A percentile compares a stretch with the other conserved stretches of the same genome.
Evolutionary conservation across 163 green algal species (phyloP).

Genomic region (Trebouxia gelatinosa): DNA sequence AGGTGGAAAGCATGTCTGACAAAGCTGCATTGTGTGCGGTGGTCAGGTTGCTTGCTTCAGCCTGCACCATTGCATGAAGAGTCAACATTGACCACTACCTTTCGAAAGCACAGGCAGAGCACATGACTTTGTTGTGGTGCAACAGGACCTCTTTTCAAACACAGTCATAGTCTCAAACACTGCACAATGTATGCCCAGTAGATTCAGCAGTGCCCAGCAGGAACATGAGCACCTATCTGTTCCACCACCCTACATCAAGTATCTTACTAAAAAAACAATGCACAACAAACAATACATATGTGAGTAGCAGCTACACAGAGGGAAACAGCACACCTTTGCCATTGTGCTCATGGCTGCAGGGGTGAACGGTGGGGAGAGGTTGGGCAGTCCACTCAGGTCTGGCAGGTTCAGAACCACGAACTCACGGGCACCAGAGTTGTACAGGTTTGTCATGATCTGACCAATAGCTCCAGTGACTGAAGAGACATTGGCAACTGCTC

Average conservation of each 20-base stretch:
- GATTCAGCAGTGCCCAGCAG: background rate
- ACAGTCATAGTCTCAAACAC: no score
- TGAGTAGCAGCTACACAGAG: background rate
- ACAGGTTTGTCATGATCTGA: slow-evolving; percentile 16
- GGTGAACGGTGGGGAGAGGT: slow-evolving; percentile 10
- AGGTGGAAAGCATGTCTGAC: slow-evolving; percentile 1
- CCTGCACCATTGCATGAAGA: no score
- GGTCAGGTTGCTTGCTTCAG: slow-evolving; percentile 4
- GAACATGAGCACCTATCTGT: background rate
- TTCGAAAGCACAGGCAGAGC: background rate
- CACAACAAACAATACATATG: background rate
- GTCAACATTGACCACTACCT: no score
- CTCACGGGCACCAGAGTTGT: slow-evolving; percentile 20
- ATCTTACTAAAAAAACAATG: background rate
- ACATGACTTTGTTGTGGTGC: background rate
- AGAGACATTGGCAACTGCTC: background rate
- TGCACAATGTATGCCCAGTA: no score
- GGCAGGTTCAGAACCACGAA: slow-evolving; percentile 18
- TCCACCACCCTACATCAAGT: background rate
- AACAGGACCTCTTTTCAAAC: no score
- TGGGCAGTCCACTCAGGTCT: background rate
- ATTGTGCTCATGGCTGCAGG: background rate
- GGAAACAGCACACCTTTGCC: background rate
- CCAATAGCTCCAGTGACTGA: background rate
- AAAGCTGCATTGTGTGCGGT: slow-evolving; percentile 2